These are phyloP conservation scores for Fomitopsis pinicola DNA, from an alignment of 1,284 basidiomycete species.

Conservation along the genomic window DNA sequence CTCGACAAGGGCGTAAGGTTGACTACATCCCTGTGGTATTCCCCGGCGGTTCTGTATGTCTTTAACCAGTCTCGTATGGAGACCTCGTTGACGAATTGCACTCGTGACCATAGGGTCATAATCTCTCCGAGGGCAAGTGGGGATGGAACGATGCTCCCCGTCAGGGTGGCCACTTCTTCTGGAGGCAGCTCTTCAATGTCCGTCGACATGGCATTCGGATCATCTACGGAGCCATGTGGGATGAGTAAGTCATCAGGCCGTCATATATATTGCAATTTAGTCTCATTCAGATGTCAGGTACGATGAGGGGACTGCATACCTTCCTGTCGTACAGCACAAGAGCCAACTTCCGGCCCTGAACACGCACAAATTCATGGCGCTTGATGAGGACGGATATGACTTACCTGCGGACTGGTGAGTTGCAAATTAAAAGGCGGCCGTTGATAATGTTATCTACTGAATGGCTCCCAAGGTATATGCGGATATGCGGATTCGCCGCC, in stretches of 20 bases:
- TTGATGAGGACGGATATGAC: constrained; percentile 70
- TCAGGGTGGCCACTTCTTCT: constrained; percentile 67
- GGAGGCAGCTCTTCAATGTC: constrained; percentile 69
- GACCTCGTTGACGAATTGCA: too few relatives aligned
- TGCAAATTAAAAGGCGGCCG: constrained; percentile 1
- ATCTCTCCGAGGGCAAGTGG: constrained; percentile 65
- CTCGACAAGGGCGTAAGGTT: constrained; percentile 41
- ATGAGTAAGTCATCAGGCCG: constrained; percentile 51
- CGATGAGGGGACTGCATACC: constrained; percentile 73
- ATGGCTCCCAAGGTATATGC: constrained; percentile 59
- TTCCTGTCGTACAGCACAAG: constrained; percentile 61
- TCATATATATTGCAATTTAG: background rate
- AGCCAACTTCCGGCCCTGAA: constrained; percentile 54
- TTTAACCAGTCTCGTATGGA: background rate
- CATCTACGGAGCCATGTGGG: constrained; percentile 81
- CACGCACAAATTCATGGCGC: constrained; percentile 54
- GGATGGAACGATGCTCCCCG: constrained; percentile 61
- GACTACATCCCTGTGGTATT: constrained; percentile 74
- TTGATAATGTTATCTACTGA: background rate
- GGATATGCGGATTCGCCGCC: constrained; percentile 66
- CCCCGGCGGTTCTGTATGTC: constrained; percentile 68
- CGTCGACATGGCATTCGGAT: constrained; percentile 56
- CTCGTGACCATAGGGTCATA: constrained; percentile 46
- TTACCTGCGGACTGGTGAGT: constrained; percentile 67
- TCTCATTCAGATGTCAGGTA: constrained; percentile 40